Evolutionary conservation across 2,329 filamentous ascomycete species (phyloP).

Genomic region (Sporothrix phasma): DNA sequence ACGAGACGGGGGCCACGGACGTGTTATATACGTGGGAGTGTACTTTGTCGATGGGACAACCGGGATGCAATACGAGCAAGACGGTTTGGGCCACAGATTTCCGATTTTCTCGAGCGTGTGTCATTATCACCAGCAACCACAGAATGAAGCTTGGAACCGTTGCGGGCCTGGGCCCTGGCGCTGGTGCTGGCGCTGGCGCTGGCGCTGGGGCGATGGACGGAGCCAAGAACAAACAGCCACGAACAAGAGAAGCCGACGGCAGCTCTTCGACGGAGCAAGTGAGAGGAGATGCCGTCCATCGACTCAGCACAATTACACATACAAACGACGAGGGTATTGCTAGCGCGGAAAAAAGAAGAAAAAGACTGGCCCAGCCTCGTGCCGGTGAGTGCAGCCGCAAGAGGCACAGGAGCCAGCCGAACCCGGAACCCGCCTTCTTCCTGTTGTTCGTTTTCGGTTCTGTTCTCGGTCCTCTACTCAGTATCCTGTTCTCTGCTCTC

Average conservation of each 20-base stretch:
- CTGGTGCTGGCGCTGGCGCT: not conserved
- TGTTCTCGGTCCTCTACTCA: no score
- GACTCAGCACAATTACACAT: conserved; percentile 10
- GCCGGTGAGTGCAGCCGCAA: not conserved
- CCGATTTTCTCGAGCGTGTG: not conserved
- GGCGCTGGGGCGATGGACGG: not conserved
- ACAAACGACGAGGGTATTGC: conserved; percentile 1
- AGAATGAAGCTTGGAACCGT: not conserved
- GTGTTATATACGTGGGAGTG: conserved; percentile 1
- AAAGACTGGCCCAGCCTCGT: not conserved
- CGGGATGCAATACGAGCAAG: not conserved
- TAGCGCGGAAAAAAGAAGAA: not conserved
- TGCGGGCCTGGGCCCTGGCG: not conserved
- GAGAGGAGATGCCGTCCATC: no score
- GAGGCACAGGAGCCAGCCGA: not conserved
- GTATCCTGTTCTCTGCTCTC: no score
- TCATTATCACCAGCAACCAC: conserved; percentile 10
- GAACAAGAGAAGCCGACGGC: no score
- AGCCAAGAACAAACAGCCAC: no score
- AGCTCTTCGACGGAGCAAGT: no score
- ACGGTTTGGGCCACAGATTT: not conserved
- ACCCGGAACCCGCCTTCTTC: conserved; percentile 3
- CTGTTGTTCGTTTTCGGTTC: no score
- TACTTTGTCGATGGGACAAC: no score
- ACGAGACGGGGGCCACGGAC: not conserved